Evolutionary conservation across 257 asterid genomes (phyloP).

Genomic region (Verbena officinalis): DNA sequence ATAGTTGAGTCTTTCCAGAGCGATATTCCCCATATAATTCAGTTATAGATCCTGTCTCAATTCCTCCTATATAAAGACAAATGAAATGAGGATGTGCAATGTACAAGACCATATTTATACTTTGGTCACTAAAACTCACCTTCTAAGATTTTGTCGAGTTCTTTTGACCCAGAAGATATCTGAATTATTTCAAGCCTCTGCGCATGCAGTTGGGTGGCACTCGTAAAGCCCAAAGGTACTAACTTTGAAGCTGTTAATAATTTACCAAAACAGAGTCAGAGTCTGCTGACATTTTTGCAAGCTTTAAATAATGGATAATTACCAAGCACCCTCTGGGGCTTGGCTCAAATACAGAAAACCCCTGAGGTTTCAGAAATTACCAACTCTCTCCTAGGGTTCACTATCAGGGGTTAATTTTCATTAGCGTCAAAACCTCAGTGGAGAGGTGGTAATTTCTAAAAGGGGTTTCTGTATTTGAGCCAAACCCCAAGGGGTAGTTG

Average conservation of each 20-base stretch:
- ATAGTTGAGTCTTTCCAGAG: slow-evolving; percentile 96
- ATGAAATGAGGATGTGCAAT: slow-evolving; percentile 12
- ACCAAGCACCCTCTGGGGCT: not conserved
- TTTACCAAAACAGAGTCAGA: slow-evolving; percentile 16
- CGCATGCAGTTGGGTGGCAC: slow-evolving; percentile 87
- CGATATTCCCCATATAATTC: slow-evolving; percentile 93
- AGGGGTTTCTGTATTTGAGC: no score
- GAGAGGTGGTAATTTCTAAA: no score
- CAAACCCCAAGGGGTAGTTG: no score
- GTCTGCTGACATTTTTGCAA: slow-evolving; percentile 5
- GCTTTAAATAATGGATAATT: not conserved
- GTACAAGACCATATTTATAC: not conserved
- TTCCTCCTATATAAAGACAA: slow-evolving; percentile 61
- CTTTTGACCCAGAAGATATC: slow-evolving; percentile 93
- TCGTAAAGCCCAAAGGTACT: slow-evolving; percentile 97
- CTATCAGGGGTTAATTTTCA: no score
- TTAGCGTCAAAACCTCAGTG: no score
- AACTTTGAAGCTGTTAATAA: slow-evolving; percentile 83
- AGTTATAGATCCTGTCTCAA: slow-evolving; percentile 93
- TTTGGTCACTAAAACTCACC: slow-evolving; percentile 42
- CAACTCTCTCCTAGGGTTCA: no score
- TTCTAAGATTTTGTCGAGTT: slow-evolving; percentile 89
- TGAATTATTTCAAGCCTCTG: slow-evolving; percentile 97
- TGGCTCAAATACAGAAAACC: no score
- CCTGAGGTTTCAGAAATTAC: no score